A percentile compares a stretch with the other conserved stretches of the same genome.
phyloP scores from a whole-genome alignment of 2,329 filamentous ascomycete species.

The Coniella vitis region DNA sequence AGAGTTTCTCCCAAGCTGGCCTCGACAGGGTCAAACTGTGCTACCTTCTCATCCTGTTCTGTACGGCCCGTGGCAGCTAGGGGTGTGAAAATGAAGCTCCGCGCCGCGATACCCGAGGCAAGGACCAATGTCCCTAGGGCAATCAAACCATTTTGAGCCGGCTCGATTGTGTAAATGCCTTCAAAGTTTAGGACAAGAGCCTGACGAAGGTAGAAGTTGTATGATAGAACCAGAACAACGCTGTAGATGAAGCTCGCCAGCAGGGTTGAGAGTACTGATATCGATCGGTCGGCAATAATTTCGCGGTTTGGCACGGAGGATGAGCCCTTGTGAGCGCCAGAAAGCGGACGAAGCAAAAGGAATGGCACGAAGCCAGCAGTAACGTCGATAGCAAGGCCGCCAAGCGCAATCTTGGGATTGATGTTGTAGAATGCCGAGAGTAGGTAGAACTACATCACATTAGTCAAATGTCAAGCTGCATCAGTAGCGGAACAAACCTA shows the following conservation, averaged over 20 bases:
- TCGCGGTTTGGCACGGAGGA: constrained; percentile 51
- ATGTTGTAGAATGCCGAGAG: constrained; percentile 72
- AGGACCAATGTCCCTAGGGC: constrained; percentile 38
- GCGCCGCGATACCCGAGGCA: constrained; percentile 61
- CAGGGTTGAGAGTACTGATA: constrained; percentile 58
- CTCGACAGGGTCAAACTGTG: constrained; percentile 55
- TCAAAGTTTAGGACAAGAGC: constrained; percentile 71
- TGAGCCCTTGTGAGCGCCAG: constrained; percentile 54
- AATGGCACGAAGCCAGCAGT: constrained; percentile 67
- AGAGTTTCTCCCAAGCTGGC: constrained; percentile 66
- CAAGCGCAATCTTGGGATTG: constrained; percentile 50
- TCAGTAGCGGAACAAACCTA: constrained; percentile 31
- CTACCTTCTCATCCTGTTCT: constrained; percentile 40
- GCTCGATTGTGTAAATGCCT: constrained; percentile 61
- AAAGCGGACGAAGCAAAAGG: constrained; percentile 62
- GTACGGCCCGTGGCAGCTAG: constrained; percentile 48
- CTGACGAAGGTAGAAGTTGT: constrained; percentile 62
- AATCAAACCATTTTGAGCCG: constrained; percentile 54
- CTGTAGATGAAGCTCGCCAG: constrained; percentile 69
- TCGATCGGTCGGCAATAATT: constrained; percentile 56
- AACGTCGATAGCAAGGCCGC: constrained; percentile 61
- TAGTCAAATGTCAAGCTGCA: constrained; percentile 10
- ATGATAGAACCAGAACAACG: constrained; percentile 62
- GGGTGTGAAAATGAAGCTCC: constrained; percentile 71
- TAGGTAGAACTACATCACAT: constrained; percentile 56